phyloP scores from a whole-genome alignment of 2,329 filamentous ascomycete genomes.

The Cytospora piceicola region DNA sequence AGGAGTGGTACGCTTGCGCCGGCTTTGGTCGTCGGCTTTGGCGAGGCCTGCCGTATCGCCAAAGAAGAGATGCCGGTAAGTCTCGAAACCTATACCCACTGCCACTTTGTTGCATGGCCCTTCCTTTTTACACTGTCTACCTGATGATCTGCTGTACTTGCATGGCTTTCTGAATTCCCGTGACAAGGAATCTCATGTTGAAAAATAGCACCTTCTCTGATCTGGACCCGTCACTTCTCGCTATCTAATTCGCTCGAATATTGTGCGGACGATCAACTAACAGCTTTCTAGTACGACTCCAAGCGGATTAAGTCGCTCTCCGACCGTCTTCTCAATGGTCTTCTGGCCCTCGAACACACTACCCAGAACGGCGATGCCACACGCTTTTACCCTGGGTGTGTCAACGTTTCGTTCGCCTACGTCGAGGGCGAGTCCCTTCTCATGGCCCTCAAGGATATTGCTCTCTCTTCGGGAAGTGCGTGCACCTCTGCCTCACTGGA shows the following conservation, averaged over 20 bases:
- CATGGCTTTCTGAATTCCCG: slow-evolving; percentile 85
- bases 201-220: slow-evolving; percentile 72
- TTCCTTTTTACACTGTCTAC: slow-evolving; percentile 34
- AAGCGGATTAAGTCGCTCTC: slow-evolving; percentile 84
- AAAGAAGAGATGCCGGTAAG: slow-evolving; percentile 89
- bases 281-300: slow-evolving; percentile 74
- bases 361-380: slow-evolving; percentile 83
- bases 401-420: slow-evolving; percentile 98
- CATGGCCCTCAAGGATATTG: slow-evolving; percentile 98
- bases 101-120: slow-evolving; percentile 5
- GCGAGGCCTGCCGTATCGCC: slow-evolving; percentile 91
- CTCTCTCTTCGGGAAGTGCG: slow-evolving; percentile 91
- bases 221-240: slow-evolving; percentile 33
- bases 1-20: slow-evolving; percentile 93
- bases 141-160: slow-evolving; percentile 86
- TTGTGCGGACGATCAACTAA: slow-evolving; percentile 4
- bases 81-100: slow-evolving; percentile 32
- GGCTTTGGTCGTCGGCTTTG: slow-evolving; percentile 86
- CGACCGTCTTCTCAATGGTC: slow-evolving; percentile 78
- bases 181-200: slow-evolving; percentile 63
- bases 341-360: slow-evolving; percentile 90
- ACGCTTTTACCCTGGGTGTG: slow-evolving; percentile 91
- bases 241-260: slow-evolving; percentile 1
- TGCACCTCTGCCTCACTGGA: slow-evolving; percentile 97
- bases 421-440: slow-evolving; percentile 97